Conservation (phyloP, 768 basidiomycete genomes). For the Collybia sordida region DNA sequence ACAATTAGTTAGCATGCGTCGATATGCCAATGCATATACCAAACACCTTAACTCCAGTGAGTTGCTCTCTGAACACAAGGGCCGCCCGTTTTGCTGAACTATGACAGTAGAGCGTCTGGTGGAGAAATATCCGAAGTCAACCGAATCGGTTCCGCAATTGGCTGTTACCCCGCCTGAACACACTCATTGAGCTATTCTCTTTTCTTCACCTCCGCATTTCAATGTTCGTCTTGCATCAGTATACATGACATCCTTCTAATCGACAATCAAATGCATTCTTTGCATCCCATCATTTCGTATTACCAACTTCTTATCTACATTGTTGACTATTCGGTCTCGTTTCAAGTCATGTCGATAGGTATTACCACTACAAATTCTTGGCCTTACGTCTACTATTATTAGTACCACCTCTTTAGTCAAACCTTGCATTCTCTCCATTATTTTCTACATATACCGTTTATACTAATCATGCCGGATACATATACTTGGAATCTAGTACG, state of each 20-base stretch:
- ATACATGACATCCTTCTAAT: conserved; percentile 20
- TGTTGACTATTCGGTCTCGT: conserved; percentile 12
- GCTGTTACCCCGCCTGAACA: conserved; percentile 16
- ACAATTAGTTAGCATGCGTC: conserved; percentile 69
- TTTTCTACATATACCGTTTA: not conserved
- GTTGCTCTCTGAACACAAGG: conserved; percentile 23
- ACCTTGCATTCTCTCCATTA: conserved; percentile 6
- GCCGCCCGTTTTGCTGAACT: conserved; percentile 8
- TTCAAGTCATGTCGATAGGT: conserved; percentile 17
- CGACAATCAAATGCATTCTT: conserved; percentile 20
- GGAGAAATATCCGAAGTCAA: conserved; percentile 43
- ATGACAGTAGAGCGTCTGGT: conserved; percentile 67
- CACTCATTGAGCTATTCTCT: conserved; percentile 20
- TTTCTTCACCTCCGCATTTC: conserved; percentile 15
- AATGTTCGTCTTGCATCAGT: conserved; percentile 4
- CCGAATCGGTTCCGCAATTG: conserved; percentile 13
- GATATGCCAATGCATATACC: conserved; percentile 70
- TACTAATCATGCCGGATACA: conserved; percentile 6
- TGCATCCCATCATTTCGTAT: conserved; percentile 28
- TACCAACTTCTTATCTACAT: conserved; percentile 15
- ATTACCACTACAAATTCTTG: conserved; percentile 5
- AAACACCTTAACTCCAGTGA: conserved; percentile 81
- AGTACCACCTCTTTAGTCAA: conserved; percentile 13
- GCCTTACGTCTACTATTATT: conserved; percentile 8
- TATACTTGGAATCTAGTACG: not conserved